These are phyloP conservation scores for Zea luxurians DNA, from an alignment of 176 grass and related monocot genomes.

Conservation along the genomic window DNA sequence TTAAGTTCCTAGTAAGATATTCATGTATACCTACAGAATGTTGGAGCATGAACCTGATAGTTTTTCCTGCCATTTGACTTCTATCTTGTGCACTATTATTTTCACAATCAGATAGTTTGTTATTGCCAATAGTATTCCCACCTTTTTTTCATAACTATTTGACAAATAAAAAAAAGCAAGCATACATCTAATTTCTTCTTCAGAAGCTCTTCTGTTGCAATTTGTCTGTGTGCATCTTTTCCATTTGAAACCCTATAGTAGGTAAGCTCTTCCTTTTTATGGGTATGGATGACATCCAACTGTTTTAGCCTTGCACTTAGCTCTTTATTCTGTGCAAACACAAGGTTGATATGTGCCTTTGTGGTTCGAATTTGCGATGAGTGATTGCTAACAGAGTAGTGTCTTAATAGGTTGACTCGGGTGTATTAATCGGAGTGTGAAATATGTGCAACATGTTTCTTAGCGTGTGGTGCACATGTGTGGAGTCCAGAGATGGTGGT, in stretches of 20 bases:
- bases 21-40: conserved; percentile 59
- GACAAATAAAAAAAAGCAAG: conserved; percentile 19
- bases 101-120: conserved; percentile 30
- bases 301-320: conserved; percentile 60
- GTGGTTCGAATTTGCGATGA: too few relatives aligned
- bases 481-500: too few relatives aligned
- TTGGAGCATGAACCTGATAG: conserved; percentile 56
- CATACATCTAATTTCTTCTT: conserved; percentile 63
- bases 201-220: conserved; percentile 70
- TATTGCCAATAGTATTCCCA: conserved; percentile 3
- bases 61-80: conserved; percentile 56
- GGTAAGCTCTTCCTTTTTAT: conserved; percentile 76
- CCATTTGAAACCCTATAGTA: conserved; percentile 57
- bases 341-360: too few relatives aligned
- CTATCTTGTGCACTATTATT: conserved; percentile 77
- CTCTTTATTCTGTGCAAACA: conserved; percentile 55
- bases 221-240: conserved; percentile 56
- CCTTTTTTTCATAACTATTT: conserved; percentile 12
- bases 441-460: too few relatives aligned
- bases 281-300: conserved; percentile 49
- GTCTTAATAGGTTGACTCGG: too few relatives aligned
- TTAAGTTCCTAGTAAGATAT: too few relatives aligned
- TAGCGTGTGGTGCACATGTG: too few relatives aligned
- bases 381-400: too few relatives aligned
- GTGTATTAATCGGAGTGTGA: too few relatives aligned